Conservation (phyloP, 257 asterid genomes). For the Rhazya stricta region DNA sequence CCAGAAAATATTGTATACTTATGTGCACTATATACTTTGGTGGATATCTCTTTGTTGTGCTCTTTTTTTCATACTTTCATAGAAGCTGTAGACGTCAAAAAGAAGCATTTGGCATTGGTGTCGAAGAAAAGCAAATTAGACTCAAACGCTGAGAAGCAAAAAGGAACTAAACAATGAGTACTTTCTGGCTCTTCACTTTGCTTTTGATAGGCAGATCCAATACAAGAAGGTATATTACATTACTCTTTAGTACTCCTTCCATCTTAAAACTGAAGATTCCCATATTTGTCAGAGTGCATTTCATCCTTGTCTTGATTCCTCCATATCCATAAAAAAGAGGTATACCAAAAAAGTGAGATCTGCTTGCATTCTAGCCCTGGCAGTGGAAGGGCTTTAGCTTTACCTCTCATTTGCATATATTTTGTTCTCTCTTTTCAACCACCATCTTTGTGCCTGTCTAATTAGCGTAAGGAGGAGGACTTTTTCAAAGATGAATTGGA, state of each 20-base stretch:
- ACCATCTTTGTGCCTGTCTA: neutral
- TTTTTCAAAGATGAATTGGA: neutral
- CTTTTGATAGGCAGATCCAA: conserved; percentile 11
- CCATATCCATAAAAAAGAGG: neutral
- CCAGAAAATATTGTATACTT: neutral
- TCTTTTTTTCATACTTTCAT: conserved; percentile 10
- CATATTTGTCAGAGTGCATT: conserved; percentile 34
- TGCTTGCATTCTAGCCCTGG: conserved; percentile 13
- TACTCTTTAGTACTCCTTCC: conserved; percentile 19
- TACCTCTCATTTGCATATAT: conserved; percentile 13
- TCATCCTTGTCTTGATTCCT: conserved; percentile 29
- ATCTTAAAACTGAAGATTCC: conserved; percentile 30
- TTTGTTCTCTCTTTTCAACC: conserved; percentile 20
- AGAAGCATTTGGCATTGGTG: conserved; percentile 22
- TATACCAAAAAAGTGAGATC: conserved; percentile 9
- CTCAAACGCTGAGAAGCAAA: neutral
- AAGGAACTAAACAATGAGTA: conserved; percentile 8
- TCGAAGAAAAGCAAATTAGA: conserved; percentile 3
- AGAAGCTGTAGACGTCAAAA: conserved; percentile 15
- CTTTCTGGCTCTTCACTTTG: conserved; percentile 17
- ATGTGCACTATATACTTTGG: neutral
- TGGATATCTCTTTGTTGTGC: neutral
- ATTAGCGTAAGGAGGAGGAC: conserved; percentile 7
- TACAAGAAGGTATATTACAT: conserved; percentile 26
- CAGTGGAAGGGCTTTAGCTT: conserved; percentile 16